Evolutionary conservation across 306 rosid species (phyloP).

Genomic region (Leucaena leucocephala): DNA sequence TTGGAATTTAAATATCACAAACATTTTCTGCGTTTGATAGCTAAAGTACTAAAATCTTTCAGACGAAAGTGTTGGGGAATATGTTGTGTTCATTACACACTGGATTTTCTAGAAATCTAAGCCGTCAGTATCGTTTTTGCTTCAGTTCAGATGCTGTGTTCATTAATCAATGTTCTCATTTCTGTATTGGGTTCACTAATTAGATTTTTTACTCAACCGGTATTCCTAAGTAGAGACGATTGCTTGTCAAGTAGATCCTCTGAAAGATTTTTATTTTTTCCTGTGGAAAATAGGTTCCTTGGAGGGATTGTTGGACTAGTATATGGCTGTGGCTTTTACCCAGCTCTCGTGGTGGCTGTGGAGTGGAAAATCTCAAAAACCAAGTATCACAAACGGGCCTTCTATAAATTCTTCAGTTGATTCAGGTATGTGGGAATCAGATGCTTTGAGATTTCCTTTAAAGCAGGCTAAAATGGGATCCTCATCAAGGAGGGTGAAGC

Average conservation of each 20-base stretch:
- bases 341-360: constrained; percentile 90
- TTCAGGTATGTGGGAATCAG: constrained; percentile 64
- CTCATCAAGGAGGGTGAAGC: constrained; percentile 73
- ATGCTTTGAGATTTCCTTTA: constrained; percentile 69
- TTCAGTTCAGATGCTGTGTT: constrained; percentile 22
- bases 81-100: not conserved
- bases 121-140: constrained; percentile 1
- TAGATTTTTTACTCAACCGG: constrained; percentile 35
- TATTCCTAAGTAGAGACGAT: constrained; percentile 23
- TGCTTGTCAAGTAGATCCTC: not conserved
- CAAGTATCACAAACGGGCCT: constrained; percentile 59
- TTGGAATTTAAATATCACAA: constrained; percentile 28
- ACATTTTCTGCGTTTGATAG: constrained; percentile 13
- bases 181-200: constrained; percentile 20
- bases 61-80: not conserved
- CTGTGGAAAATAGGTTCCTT: constrained; percentile 14
- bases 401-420: constrained; percentile 61
- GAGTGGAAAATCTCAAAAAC: constrained; percentile 82
- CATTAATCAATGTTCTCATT: constrained; percentile 7
- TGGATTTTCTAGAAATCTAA: constrained; percentile 11
- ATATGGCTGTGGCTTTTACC: constrained; percentile 86
- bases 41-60: constrained; percentile 1
- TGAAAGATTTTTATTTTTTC: not conserved
- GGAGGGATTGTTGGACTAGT: constrained; percentile 17
- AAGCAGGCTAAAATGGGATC: constrained; percentile 57